phyloP scores from a whole-genome alignment of 1,139 yeast species.

The Candida glucosophila region DNA sequence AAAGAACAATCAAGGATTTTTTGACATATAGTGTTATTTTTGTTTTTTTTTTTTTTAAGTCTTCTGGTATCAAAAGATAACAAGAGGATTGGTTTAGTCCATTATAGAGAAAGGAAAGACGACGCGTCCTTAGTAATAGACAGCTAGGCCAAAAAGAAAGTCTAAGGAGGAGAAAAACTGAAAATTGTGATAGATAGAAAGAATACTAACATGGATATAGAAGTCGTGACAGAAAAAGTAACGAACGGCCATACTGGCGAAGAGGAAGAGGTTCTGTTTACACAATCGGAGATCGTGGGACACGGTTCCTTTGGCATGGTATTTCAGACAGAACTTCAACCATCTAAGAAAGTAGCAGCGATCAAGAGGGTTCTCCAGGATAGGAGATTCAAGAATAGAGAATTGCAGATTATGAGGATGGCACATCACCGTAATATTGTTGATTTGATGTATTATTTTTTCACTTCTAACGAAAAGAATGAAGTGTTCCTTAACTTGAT shows the following conservation, averaged over 20 bases:
- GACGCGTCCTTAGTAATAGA: not conserved
- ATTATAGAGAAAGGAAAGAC: no score
- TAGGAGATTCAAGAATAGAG: conserved; percentile 91
- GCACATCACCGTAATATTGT: conserved; percentile 84
- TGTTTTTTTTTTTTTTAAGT: no score
- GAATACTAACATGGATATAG: conserved; percentile 42
- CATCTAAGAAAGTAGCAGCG: conserved; percentile 76
- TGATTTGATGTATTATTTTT: conserved; percentile 80
- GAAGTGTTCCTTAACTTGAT: conserved; percentile 83
- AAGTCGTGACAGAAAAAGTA: conserved; percentile 61
- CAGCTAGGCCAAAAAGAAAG: not conserved
- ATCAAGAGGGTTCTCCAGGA: conserved; percentile 93
- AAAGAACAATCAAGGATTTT: no score
- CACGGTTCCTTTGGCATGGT: conserved; percentile 98
- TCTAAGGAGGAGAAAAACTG: not conserved
- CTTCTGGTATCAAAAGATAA: no score
- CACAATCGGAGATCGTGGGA: conserved; percentile 82
- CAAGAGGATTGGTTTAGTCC: no score
- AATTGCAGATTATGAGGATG: conserved; percentile 88
- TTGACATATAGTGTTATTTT: no score
- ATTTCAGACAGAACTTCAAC: conserved; percentile 73
- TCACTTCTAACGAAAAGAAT: conserved; percentile 70
- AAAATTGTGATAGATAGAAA: conserved; percentile 1
- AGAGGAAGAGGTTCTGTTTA: conserved; percentile 50
- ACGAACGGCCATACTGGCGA: conserved; percentile 71